Evolutionary conservation across 2,329 filamentous ascomycete genomes (phyloP), one percentile per base, ranked within the genome.

Genomic region (Epichloe elymi): DNA sequence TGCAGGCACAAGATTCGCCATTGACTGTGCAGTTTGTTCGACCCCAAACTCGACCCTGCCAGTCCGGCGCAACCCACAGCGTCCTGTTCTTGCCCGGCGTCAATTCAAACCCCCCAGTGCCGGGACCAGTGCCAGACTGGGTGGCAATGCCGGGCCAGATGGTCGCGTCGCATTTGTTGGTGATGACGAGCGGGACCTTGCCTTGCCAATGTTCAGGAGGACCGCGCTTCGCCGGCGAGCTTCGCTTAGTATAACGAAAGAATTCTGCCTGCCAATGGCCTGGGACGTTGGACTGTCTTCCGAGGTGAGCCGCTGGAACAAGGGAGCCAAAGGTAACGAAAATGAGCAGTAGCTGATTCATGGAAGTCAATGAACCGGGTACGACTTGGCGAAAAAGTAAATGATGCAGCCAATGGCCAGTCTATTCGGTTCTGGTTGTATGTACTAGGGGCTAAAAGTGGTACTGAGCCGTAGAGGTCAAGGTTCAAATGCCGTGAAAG

Each of bases 21-120:
- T 83, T 80, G 64, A 89, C 88, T 39, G 78, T 86, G 68, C 88
- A 94, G 62, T 93, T 93, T 17, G 87, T 91, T 50, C 88, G 75
- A 12, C 82, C 88, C 88, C 87, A 93, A 30, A 93, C 73, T 50
- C 88, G 79, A 10, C 88, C 88, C 62, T 86, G 82, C 88, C 87
- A 94, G 57, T 88, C 79, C 47, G 76, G 71, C 11, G 81, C 78
- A 23, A 93, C 85, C 49, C 74, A 80, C 54, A 89, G 70, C 41
- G 76, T 75, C 54, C 67, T 77, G 50, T 74, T 80, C 36, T 74
- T 69, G 43, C 83, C 80, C 3, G 78, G 64, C 1, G 66, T 61
- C 37, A 91, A 74, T 60, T 80, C 74, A 61, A 93, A 8, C 86
- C 88, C 88, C 19, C 78, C 80, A 11, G 72, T 74, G 3, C 74